phyloP scores from a whole-genome alignment of 257 asterid species.

The Lycium ferocissimum region DNA sequence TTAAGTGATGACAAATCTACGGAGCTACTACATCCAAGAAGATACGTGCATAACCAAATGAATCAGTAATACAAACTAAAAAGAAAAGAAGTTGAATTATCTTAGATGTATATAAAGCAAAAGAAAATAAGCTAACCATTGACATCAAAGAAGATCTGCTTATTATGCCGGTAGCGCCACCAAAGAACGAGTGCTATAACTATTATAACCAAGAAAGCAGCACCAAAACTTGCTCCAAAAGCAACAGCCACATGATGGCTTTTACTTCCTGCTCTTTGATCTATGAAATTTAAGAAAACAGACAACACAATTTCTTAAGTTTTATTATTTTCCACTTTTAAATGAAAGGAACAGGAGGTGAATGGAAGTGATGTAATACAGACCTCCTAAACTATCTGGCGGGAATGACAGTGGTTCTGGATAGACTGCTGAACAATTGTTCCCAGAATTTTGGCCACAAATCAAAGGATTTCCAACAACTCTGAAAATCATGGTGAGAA shows the following conservation, averaged over 20 bases:
- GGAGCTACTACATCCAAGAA: neutral
- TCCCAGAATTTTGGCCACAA: conserved; percentile 68
- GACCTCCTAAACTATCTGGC: conserved; percentile 68
- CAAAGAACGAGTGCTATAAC: conserved; percentile 61
- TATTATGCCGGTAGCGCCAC: conserved; percentile 83
- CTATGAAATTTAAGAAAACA: conserved; percentile 45
- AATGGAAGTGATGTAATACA: conserved; percentile 19
- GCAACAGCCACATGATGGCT: conserved; percentile 72
- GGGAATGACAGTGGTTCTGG: conserved; percentile 89
- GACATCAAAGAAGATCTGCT: conserved; percentile 94
- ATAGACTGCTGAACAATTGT: conserved; percentile 74
- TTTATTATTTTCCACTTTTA: neutral
- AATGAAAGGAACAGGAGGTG: neutral
- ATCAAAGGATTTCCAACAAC: conserved; percentile 84
- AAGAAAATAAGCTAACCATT: conserved; percentile 60
- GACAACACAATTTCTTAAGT: neutral
- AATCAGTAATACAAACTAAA: neutral
- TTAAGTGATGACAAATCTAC: neutral
- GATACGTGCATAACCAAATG: neutral
- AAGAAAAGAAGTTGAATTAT: conserved; percentile 1
- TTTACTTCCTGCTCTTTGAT: conserved; percentile 49
- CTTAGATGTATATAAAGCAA: neutral
- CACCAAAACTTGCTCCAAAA: conserved; percentile 72
- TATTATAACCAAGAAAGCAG: conserved; percentile 53
- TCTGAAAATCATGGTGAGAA: conserved; percentile 50